Conservation (phyloP, 495 filamentous ascomycete genomes). For the Darksidea phi region DNA sequence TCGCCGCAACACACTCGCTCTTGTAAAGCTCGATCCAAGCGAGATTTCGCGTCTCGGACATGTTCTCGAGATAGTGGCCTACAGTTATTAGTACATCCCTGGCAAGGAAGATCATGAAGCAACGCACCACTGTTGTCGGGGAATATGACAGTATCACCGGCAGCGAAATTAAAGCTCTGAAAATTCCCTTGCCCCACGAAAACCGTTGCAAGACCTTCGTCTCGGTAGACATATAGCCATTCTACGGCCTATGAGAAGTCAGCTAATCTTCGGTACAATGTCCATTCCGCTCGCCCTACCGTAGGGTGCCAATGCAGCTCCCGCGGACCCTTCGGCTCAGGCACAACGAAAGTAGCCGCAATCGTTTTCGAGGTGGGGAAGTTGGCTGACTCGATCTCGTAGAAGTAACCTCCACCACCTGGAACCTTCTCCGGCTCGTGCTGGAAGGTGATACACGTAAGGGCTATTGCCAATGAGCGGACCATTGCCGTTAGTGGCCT, state of each 20-base stretch:
- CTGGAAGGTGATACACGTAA: conserved; percentile 57
- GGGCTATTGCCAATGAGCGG: conserved; percentile 55
- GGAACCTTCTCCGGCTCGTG: conserved; percentile 54
- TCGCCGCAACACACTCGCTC: conserved; percentile 58
- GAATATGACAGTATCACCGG: conserved; percentile 65
- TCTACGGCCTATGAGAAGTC: conserved; percentile 53
- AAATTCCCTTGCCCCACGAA: conserved; percentile 59
- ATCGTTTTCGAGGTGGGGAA: conserved; percentile 62
- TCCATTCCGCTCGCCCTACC: conserved; percentile 41
- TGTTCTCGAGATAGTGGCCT: conserved; percentile 66
- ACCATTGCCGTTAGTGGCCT: conserved; percentile 51
- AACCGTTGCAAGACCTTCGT: conserved; percentile 58
- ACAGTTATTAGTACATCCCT: neutral
- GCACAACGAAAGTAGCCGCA: conserved; percentile 59
- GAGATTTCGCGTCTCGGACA: conserved; percentile 57
- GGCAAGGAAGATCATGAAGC: neutral
- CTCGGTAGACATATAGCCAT: conserved; percentile 66
- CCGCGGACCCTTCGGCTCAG: conserved; percentile 59
- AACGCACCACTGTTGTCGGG: conserved; percentile 58
- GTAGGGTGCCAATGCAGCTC: conserved; percentile 72
- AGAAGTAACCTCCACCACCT: conserved; percentile 58
- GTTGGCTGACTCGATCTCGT: conserved; percentile 61
- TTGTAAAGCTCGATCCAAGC: conserved; percentile 68
- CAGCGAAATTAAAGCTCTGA: conserved; percentile 62
- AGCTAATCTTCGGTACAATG: conserved; percentile 19